Evolutionary conservation across 768 basidiomycete genomes (phyloP).

Genomic region (Xerocomellus dryophilus): DNA sequence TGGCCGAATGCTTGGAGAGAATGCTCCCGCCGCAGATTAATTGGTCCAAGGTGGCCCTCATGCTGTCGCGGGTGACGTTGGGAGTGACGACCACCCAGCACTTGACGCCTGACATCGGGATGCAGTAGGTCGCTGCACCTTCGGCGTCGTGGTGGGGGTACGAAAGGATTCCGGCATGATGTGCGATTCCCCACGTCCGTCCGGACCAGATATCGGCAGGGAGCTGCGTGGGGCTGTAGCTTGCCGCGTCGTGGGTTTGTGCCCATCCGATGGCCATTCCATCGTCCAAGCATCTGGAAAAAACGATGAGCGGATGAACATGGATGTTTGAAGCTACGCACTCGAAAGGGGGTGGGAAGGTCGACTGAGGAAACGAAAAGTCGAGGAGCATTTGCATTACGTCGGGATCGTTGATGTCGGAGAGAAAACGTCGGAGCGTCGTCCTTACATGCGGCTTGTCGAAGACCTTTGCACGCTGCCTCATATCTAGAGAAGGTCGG

Average conservation of each 20-base stretch:
- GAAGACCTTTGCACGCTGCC: no score
- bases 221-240: not conserved
- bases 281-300: not conserved
- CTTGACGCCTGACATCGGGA: not conserved
- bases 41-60: accelerated
- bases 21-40: no score
- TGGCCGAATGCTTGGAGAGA: no score
- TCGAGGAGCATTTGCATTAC: not conserved
- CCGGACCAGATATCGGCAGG: not conserved
- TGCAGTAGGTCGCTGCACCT: not conserved
- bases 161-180: not conserved
- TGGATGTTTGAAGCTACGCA: not conserved
- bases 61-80: not conserved
- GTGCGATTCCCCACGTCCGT: not conserved
- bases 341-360: not conserved
- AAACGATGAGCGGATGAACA: not conserved
- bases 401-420: no score
- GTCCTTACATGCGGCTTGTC: not conserved
- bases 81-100: not conserved
- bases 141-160: not conserved
- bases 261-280: not conserved
- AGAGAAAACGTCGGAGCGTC: not conserved
- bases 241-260: not conserved
- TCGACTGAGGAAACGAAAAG: not conserved
- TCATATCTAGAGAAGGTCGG: not conserved